A percentile compares a stretch with the other conserved stretches of the same genome.
phyloP scores from a whole-genome alignment of 768 basidiomycete species.

The Saitozyma sp. region DNA sequence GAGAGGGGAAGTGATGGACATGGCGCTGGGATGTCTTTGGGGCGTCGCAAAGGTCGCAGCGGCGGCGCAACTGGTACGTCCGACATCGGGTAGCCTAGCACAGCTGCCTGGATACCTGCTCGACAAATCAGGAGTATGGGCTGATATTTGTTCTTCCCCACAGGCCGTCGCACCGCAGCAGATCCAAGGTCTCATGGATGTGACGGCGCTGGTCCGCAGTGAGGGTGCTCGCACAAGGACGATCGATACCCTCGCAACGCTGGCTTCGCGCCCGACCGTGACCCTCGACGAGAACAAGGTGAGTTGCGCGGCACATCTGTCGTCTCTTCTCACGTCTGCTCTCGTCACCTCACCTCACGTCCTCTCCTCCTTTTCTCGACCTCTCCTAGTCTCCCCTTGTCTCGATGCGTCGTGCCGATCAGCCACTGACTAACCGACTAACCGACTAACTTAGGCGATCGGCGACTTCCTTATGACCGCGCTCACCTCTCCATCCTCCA shows the following conservation, averaged over 20 bases:
- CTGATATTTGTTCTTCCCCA: conserved; percentile 18
- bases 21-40: conserved; percentile 68
- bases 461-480: conserved; percentile 6
- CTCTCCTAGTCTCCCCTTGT: too few relatives aligned
- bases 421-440: too few relatives aligned
- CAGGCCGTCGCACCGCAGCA: conserved; percentile 62
- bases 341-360: too few relatives aligned
- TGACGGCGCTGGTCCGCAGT: conserved; percentile 63
- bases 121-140: background rate
- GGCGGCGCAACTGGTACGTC: conserved; percentile 60
- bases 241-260: conserved; percentile 79
- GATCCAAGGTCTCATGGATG: conserved; percentile 61
- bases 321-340: too few relatives aligned
- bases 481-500: background rate
- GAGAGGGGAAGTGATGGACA: conserved; percentile 71
- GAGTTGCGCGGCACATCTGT: too few relatives aligned
- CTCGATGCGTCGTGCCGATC: too few relatives aligned
- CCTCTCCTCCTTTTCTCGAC: too few relatives aligned
- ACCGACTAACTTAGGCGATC: conserved; percentile 54
- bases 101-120: background rate
- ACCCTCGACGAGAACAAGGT: conserved; percentile 66
- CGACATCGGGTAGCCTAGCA: background rate
- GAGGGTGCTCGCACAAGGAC: conserved; percentile 68
- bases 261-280: conserved; percentile 67
- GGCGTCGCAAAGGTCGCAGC: conserved; percentile 78